Base-by-base conservation (phyloP, 31 red algal species). In the Odonthalia washingtoniensis region DNA sequence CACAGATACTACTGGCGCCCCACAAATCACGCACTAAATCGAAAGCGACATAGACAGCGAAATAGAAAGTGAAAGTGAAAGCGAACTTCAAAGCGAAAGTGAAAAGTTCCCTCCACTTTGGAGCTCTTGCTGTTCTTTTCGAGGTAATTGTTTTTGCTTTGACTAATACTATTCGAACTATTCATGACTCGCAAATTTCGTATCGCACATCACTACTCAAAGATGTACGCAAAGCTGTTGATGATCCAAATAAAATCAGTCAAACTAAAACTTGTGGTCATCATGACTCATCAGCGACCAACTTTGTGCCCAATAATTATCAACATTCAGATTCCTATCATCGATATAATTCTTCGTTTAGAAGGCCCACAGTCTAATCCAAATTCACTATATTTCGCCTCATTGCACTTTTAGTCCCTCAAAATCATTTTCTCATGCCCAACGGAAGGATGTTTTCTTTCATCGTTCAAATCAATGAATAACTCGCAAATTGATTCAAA, bases 111-210 rank as follows among this genome's bases (percentile, higher is more conserved):
- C 64, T 99, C 17, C 90, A 86, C 0, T 77, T 92, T 2, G 97
- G 97, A 60, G 91, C 97, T 12, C 72, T 96, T 6, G 82, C 89
- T 34, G 88, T 92, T 31, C 79, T 97, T 1, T 91, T 95, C 70
- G 97, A 96, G 49, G 90, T 92, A n/a, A 75, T 95, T 9, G 91
- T 92, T 37, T 31, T 96, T 35, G 83, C 92, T 26, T 67, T 96
- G 2, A 86, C 95, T 17, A 68, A 91, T 24, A 86, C 77, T n/a
- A 95, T 97, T n/a, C 77, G 77, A n/a, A 73, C 87, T 5, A 1
- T 77, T 96, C 40, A 83, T 94, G n/a, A 84, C 88, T 17, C 80
- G 78, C 27, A 87, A 87, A 5, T 83, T 92, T n/a, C 46, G 85
- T 38, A 65, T 81, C 57, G 33, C 63, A 95, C 5, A 79, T 73